Percentiles rank a stretch among this genome's conserved stretches.
Conservation (phyloP, 106 monocot genomes). For the Cymbidium sinense region DNA sequence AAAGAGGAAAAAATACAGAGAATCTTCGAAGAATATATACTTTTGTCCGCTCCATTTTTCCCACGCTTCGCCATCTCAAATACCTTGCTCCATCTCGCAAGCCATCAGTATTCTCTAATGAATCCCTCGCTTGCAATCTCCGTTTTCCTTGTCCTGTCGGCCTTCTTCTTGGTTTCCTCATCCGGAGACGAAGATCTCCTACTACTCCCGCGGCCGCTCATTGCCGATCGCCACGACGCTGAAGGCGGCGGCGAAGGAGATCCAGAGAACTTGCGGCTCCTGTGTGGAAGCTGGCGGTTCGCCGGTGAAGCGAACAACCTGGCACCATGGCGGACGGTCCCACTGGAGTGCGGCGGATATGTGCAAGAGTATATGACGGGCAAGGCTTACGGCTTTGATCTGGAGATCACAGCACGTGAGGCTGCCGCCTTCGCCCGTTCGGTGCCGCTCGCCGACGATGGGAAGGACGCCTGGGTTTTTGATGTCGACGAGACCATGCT, state of each 20-base stretch:
- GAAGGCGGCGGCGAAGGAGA: background rate
- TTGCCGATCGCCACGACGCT: slow-evolving; percentile 9
- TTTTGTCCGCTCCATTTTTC: background rate
- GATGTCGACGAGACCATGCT: slow-evolving; percentile 89
- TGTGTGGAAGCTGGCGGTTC: slow-evolving; percentile 69
- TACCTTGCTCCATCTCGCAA: background rate
- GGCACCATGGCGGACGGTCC: slow-evolving; percentile 48
- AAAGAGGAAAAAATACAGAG: too few species aligned
- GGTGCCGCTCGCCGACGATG: slow-evolving; percentile 34
- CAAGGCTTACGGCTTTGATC: slow-evolving; percentile 44
- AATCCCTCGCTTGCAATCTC: background rate
- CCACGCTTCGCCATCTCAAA: background rate
- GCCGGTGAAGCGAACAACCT: slow-evolving; percentile 76
- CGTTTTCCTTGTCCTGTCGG: background rate
- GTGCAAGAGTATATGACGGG: slow-evolving; percentile 60
- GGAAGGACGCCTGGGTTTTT: slow-evolving; percentile 80
- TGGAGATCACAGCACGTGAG: slow-evolving; percentile 46
- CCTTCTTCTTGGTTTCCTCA: background rate
- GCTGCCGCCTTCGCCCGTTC: slow-evolving; percentile 38
- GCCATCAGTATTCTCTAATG: background rate
- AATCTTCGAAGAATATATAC: too few species aligned
- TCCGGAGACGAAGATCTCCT: background rate
- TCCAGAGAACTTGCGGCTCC: slow-evolving; percentile 13
- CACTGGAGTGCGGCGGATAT: slow-evolving; percentile 41
- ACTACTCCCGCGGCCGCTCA: slow-evolving; percentile 19